A percentile compares a stretch with the other conserved stretches of the same genome.
These are phyloP conservation scores for Colletotrichum sp. DNA, from an alignment of 2,329 filamentous ascomycete species.

Conservation along the genomic window DNA sequence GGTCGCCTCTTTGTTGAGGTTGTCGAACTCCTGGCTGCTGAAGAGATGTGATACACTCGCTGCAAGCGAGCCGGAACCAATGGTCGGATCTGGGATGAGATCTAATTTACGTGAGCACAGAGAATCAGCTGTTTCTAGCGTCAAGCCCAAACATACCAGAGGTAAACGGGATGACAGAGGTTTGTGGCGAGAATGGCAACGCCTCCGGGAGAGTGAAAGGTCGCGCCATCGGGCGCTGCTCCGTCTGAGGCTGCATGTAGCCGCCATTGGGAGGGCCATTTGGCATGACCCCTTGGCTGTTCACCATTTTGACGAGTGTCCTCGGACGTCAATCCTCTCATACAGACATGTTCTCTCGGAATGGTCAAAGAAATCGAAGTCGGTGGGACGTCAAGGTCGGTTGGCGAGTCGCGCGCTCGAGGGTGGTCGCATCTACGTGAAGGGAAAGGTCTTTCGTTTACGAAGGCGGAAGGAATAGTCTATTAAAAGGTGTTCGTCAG, in stretches of 20 bases:
- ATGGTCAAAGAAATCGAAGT: not conserved
- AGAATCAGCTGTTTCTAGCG: not conserved
- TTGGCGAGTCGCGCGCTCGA: not conserved
- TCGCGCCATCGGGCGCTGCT: conserved; percentile 25
- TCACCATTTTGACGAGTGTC: conserved; percentile 8
- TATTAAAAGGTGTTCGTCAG: not conserved
- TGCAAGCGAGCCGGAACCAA: conserved; percentile 61
- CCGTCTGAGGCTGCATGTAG: conserved; percentile 16
- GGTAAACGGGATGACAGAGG: conserved; percentile 79
- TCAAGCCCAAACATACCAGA: conserved; percentile 59
- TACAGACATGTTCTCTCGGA: conserved; percentile 16
- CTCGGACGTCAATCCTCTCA: not conserved
- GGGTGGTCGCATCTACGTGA: not conserved
- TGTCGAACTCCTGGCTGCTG: conserved; percentile 62
- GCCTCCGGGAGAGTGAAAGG: conserved; percentile 75
- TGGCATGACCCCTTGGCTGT: conserved; percentile 12
- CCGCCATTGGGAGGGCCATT: conserved; percentile 18
- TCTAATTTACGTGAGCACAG: conserved; percentile 43
- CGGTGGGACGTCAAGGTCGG: not conserved
- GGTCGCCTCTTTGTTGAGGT: conserved; percentile 73
- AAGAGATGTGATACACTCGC: conserved; percentile 56
- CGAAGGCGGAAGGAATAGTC: not conserved
- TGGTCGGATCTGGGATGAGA: conserved; percentile 68
- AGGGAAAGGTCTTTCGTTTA: not conserved
- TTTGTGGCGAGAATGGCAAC: conserved; percentile 82